Evolutionary conservation across 1,284 basidiomycete species (phyloP), one percentile per base, ranked within the genome.

Genomic region (Tilletia indica): DNA sequence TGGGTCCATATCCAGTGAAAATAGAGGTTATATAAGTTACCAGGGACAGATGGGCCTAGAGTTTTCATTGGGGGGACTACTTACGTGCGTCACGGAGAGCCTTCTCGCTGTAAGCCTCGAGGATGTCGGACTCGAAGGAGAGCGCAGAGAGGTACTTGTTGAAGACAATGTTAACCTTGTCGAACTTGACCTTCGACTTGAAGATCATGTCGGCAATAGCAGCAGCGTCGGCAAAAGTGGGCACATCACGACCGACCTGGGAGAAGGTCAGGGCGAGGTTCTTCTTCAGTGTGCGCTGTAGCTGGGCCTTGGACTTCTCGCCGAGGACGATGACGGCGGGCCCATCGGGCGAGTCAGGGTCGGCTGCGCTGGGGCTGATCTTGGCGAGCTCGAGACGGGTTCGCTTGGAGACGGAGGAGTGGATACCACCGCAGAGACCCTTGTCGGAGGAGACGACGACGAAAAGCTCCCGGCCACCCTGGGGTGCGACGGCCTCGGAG

Each of bases 371-470:
- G 67, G 89, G 87, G 68, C 82, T 79, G 74, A 88, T 73, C 67
- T 78, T 74, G 47, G 70, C 67, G 70, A 84, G 72, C 73, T 89
- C 90, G 74, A 89, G 89, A 80, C 92, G 92, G 73, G 93, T 92
- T 69, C 89, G 89, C 87, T 97, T 97, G 80, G 92, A 89, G 83
- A 99, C 92, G 74, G 93, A 94, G 56, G 96, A 98, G 89, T 99
- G 96, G 85, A 99, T 97, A 90, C 97, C 97, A 87, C 97, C 97
- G 86, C 96, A 99, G 73, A 99, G 93, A 87, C 97, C 96, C 88
- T 97, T 96, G 90, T 99, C 96, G 72, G 95, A 98, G 67, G 96
- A 97, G 85, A 95, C 92, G 78, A 99, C 86, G 87, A 95, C 93
- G 78, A 97, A 80, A 25, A 84, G 80, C 75, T 82, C 77, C 36